A percentile compares a stretch with the other conserved stretches of the same genome.
Conservation (phyloP, 208 protist genomes). For the Endotrypanum monterogeii region DNA sequence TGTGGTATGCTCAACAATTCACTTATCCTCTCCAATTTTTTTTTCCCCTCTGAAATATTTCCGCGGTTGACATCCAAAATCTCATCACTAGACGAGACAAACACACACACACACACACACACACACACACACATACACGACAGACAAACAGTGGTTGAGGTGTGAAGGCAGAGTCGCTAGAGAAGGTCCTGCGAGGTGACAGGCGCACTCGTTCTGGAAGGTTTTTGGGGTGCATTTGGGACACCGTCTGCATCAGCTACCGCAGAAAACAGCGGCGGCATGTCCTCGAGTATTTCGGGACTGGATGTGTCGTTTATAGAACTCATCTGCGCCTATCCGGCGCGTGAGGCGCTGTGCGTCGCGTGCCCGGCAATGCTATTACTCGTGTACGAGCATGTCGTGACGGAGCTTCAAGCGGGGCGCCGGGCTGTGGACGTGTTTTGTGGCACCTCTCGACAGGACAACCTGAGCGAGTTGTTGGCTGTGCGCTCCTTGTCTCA, state of each 20-base stretch:
- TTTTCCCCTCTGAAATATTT: too few relatives aligned
- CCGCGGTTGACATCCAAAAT: too few relatives aligned
- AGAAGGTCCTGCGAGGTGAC: too few relatives aligned
- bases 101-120: too few relatives aligned
- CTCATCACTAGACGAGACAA: background rate
- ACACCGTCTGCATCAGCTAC: background rate
- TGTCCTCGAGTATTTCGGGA: constrained; percentile 15
- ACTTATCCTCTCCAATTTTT: too few relatives aligned
- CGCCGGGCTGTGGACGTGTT: constrained; percentile 47
- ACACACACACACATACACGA: too few relatives aligned
- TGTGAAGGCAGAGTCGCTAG: too few relatives aligned
- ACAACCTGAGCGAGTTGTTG: constrained; percentile 53
- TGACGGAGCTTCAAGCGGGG: constrained; percentile 37
- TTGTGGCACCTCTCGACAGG: constrained; percentile 26
- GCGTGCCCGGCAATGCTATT: constrained; percentile 73
- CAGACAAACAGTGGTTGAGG: too few relatives aligned
- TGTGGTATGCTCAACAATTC: too few relatives aligned
- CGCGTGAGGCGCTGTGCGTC: constrained; percentile 53
- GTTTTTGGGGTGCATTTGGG: background rate
- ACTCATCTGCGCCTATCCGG: constrained; percentile 47
- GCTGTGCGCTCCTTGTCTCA: constrained; percentile 25
- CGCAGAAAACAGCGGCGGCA: background rate
- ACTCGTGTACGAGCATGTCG: constrained; percentile 70
- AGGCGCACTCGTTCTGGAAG: background rate
- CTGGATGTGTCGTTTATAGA: constrained; percentile 49